phyloP scores from a whole-genome alignment of 2,329 filamentous ascomycete species.

The Aphanoascus verrucosus region DNA sequence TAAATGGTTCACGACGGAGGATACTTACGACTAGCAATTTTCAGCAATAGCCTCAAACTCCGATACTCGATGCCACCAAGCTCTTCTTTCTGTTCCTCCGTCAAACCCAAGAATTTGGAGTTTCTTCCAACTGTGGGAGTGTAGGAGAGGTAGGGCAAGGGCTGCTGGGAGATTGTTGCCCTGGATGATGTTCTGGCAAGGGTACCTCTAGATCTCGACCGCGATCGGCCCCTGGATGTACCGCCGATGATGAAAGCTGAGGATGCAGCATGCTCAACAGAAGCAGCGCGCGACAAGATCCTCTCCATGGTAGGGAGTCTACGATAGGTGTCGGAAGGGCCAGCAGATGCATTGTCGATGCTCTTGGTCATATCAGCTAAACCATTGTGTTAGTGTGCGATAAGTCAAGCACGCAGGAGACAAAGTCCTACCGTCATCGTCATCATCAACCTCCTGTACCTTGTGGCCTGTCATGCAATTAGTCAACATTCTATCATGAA shows the following conservation, averaged over 20 bases:
- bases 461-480: constrained; percentile 18
- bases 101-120: constrained; percentile 38
- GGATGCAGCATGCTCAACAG: constrained; percentile 30
- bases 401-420: background rate
- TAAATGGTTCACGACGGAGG: background rate
- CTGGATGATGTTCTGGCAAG: constrained; percentile 9
- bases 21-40: constrained; percentile 35
- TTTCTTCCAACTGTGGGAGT: constrained; percentile 39
- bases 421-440: constrained; percentile 10
- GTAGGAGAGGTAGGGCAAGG: constrained; percentile 35
- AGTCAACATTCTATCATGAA: background rate
- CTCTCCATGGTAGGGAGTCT: constrained; percentile 10
- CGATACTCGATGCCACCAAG: constrained; percentile 46
- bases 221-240: constrained; percentile 11
- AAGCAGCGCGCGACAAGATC: constrained; percentile 24
- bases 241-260: constrained; percentile 34
- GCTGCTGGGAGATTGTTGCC: constrained; percentile 17
- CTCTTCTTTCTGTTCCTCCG: constrained; percentile 33
- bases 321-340: constrained; percentile 4
- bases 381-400: background rate
- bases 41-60: constrained; percentile 40
- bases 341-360: constrained; percentile 3
- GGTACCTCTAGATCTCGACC: constrained; percentile 12
- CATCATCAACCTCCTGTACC: constrained; percentile 21
- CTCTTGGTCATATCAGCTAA: constrained; percentile 13